Evolutionary conservation across 306 rosid genomes (phyloP).

Genomic region (Trichosanthes cucumerina): DNA sequence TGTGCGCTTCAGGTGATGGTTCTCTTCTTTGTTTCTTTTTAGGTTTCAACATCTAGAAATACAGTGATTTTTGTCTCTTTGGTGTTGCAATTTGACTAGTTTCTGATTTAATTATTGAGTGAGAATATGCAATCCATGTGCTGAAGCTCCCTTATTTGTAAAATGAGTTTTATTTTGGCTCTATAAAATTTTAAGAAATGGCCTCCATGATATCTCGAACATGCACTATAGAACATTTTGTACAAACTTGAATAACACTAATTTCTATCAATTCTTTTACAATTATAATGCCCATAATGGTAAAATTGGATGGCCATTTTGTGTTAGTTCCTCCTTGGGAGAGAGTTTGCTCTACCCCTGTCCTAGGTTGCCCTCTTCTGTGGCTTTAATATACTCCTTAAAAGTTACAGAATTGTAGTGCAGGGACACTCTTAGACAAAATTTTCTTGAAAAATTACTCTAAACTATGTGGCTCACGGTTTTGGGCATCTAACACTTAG

Average conservation of each 20-base stretch:
- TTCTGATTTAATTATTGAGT: neutral
- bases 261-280: neutral
- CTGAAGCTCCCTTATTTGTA: conserved; percentile 3
- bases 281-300: neutral
- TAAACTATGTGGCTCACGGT: neutral
- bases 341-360: neutral
- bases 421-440: neutral
- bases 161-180: neutral
- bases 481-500: neutral
- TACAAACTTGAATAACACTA: neutral
- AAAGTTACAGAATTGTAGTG: neutral
- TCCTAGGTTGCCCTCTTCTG: neutral
- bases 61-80: conserved; percentile 6
- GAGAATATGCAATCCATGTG: conserved; percentile 4
- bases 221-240: neutral
- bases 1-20: conserved; percentile 84
- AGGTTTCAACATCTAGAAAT: neutral
- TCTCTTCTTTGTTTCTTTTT: neutral
- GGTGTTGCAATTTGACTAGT: neutral
- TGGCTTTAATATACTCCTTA: neutral
- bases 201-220: neutral
- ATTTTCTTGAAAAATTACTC: neutral
- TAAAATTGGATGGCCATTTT: neutral
- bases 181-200: neutral
- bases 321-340: neutral